Base-by-base conservation (phyloP, 2,329 filamentous ascomycete genomes). In the Tolypocladium paradoxum region DNA sequence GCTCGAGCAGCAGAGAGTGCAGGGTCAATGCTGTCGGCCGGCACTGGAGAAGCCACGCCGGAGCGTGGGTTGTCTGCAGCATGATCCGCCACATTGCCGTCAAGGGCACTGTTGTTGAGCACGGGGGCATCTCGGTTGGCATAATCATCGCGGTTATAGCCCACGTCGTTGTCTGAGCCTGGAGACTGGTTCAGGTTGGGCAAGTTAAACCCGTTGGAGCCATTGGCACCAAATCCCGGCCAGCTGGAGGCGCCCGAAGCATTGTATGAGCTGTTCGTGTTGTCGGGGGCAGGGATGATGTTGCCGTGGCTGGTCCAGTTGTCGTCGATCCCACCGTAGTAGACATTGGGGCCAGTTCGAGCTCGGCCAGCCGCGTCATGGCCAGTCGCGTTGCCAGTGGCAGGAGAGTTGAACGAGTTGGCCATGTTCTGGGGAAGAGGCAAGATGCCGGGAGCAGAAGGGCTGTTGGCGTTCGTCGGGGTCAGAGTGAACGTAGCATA, bases 111-210 rank as follows among this genome's bases (percentile, higher is more conserved):
- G 27, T 4, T 27, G 3, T 20, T 46, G 20, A 20, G 12, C 7
- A 20, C n/a, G 5, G 18, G 27, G 2, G 27, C 27, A 12, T 33
- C 27, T 33, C 18, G 4, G 9, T 47, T 33, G 18, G 14, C 27
- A 20, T 34, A 33, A 2, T 31, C 31, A 8, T 38, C 12, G 20
- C 24, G 31, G 22, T 8, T 11, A 4, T 51, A 51, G 18, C 27
- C 20, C 4, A n/a, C 16, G 2, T 7, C 6, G 34, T 29, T 35
- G 40, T 38, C 22, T 43, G 50, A 14, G 24, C 40, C 43, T 9
- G 50, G 43, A 16, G 50, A 36, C 18, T 34, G 43, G 9, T 52
- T 52, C 34, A 52, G 16, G 53, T 50, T 38, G 48, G 38, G 40
- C 18, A 50, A 6, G 14, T 45, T 31, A 51, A 35, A 47, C 52